phyloP scores from a whole-genome alignment of 306 rosid species.

The Rosa persica region DNA sequence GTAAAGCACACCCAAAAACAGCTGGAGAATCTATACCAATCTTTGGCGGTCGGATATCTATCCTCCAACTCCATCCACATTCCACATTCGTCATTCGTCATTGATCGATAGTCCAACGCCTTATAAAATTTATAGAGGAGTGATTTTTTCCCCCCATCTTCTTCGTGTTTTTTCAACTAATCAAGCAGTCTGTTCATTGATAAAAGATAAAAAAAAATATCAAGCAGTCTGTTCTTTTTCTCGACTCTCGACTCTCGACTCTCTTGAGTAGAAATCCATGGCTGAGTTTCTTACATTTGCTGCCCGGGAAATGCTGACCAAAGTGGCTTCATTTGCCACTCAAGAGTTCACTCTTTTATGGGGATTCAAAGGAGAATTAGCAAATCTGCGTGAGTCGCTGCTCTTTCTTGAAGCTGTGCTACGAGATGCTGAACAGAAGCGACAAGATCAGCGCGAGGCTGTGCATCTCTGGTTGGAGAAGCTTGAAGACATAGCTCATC shows the following conservation, averaged over 20 bases:
- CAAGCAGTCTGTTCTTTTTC: background rate
- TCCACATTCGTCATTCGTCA: too few species aligned
- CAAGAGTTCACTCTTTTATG: background rate
- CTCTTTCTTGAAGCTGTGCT: background rate
- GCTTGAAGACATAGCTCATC: background rate
- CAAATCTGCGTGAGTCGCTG: background rate
- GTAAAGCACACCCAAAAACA: too few species aligned
- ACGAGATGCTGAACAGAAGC: background rate
- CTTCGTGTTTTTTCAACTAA: background rate
- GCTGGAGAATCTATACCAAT: too few species aligned
- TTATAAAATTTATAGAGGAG: too few species aligned
- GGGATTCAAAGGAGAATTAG: background rate
- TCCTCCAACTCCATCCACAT: too few species aligned
- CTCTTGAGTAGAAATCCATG: background rate
- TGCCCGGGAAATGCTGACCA: background rate
- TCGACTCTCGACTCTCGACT: background rate
- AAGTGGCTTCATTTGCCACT: background rate
- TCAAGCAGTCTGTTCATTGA: too few species aligned
- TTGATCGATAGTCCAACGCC: too few species aligned
- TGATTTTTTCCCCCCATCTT: too few species aligned
- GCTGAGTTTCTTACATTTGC: background rate
- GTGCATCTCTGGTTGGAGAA: background rate
- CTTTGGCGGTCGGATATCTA: too few species aligned
- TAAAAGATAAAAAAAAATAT: too few species aligned
- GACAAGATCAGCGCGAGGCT: background rate